Percentiles rank a stretch among this genome's conserved stretches.
Evolutionary conservation across 2,329 filamentous ascomycete genomes (phyloP).

Genomic region (Aspergillus carbonarius): DNA sequence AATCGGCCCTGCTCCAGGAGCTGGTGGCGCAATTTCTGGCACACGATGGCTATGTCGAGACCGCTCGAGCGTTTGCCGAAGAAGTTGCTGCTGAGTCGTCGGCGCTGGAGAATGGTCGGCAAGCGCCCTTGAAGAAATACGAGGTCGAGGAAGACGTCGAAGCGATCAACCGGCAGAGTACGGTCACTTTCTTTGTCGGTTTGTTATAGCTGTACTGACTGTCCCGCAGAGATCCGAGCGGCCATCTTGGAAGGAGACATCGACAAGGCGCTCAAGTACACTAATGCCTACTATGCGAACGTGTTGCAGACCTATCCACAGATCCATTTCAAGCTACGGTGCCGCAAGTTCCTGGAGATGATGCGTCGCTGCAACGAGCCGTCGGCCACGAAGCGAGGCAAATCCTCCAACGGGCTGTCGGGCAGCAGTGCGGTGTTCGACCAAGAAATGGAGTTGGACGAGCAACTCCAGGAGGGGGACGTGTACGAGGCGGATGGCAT

Average conservation of each 20-base stretch:
- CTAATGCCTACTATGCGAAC: constrained; percentile 72
- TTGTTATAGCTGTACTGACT: not conserved
- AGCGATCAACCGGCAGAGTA: constrained; percentile 82
- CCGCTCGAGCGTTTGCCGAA: constrained; percentile 79
- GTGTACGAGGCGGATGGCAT: constrained; percentile 49
- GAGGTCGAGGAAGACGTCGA: constrained; percentile 79
- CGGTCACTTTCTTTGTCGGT: constrained; percentile 28
- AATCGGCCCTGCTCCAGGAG: constrained; percentile 77
- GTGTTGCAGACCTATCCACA: constrained; percentile 78
- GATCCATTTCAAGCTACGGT: constrained; percentile 83
- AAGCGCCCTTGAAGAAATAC: constrained; percentile 55
- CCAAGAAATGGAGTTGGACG: constrained; percentile 60
- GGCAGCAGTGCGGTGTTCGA: constrained; percentile 49
- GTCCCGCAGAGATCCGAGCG: constrained; percentile 68
- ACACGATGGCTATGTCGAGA: constrained; percentile 94
- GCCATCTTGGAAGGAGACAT: constrained; percentile 91
- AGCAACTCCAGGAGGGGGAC: constrained; percentile 43
- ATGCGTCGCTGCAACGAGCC: constrained; percentile 70
- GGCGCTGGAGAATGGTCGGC: constrained; percentile 62
- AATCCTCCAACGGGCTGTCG: constrained; percentile 39
- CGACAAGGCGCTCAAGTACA: constrained; percentile 82
- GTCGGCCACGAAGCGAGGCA: constrained; percentile 37
- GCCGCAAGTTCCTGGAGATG: constrained; percentile 94
- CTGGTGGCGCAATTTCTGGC: constrained; percentile 85
- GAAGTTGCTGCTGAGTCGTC: constrained; percentile 74